Evolutionary conservation across 768 basidiomycete genomes (phyloP), one percentile per base, ranked within the genome.

Genomic region (Leccinum sublutescens): DNA sequence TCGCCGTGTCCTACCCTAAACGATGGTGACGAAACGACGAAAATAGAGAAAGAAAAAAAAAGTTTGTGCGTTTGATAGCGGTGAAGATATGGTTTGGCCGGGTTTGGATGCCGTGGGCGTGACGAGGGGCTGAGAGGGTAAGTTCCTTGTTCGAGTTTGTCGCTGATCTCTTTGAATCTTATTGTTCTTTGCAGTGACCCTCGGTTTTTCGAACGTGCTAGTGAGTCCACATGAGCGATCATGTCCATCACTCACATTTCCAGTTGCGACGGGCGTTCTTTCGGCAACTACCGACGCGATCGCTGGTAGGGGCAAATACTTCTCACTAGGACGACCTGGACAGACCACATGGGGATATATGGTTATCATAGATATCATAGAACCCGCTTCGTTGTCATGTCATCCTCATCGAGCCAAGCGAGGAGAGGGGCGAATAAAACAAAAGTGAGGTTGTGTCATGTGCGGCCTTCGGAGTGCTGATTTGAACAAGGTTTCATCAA

Each of bases 201-300:
- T 45, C 5, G 5, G 43, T 40, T 40, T 40, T n/a, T 40, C 40
- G 9, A 40, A 40, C 40, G 40, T 45, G 43, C 19, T 19, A 15
- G 48, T 25, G 14, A 25, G 50, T 23, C n/a, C 21, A 33, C 11
- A 54, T 11, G 56, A 54, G 7, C 48, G 25, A 25, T 59, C 9
- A 50, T 62, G 27, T 45, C 23, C 33, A 52, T 56, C 57, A 27
- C 8, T 33, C 36, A 53, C 52, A 25, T 27, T 45, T 49, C 5
- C n/a, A 33, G 51, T n/a, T n/a, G 34, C 11, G 5, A 45, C 5
- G 43, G n/a, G 10, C n/a, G 19, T 45, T 45, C 43, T 53, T 34
- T 60, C 59, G 54, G 67, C 53, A 59, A 61, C 55, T 29, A 66
- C 54, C 55, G 43, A 45, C 43, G 63, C 56, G 67, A 68, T 67